These are phyloP conservation scores for Alternaria alternata DNA, from an alignment of 2,329 filamentous ascomycete genomes.

Conservation along the genomic window DNA sequence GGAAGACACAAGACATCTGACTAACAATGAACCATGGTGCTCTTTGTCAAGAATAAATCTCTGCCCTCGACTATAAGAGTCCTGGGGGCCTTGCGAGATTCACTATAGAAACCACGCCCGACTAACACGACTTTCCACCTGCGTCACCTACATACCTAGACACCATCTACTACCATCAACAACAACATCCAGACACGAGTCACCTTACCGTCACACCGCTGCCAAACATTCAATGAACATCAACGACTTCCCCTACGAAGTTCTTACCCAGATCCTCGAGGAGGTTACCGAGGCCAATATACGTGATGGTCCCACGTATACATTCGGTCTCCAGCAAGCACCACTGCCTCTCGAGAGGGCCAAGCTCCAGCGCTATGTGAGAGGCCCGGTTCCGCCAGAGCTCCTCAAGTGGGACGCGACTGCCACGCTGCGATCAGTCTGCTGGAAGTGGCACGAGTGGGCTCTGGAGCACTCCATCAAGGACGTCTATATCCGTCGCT, in stretches of 20 bases:
- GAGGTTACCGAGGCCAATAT: constrained; percentile 58
- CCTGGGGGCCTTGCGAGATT: constrained; percentile 13
- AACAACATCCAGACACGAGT: constrained; percentile 21
- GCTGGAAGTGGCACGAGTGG: constrained; percentile 63
- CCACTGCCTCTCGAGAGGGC: constrained; percentile 56
- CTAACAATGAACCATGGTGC: constrained; percentile 43
- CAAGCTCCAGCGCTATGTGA: constrained; percentile 59
- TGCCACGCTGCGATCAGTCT: constrained; percentile 58
- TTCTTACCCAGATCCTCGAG: constrained; percentile 61
- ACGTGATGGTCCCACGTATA: constrained; percentile 58
- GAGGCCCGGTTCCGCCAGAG: constrained; percentile 61
- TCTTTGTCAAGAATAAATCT: constrained; percentile 40
- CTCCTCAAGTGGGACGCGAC: constrained; percentile 62
- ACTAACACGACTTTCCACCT: constrained; percentile 22
- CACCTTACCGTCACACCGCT: constrained; percentile 9
- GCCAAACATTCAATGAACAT: constrained; percentile 53
- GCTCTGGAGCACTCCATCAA: constrained; percentile 60
- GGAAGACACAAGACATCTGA: constrained; percentile 38
- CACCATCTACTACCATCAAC: not conserved
- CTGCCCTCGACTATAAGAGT: constrained; percentile 43
- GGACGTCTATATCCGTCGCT: constrained; percentile 61
- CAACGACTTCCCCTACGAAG: constrained; percentile 61
- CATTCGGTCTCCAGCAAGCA: constrained; percentile 62
- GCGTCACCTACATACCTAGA: not conserved
- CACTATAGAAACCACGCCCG: constrained; percentile 25